phyloP scores from a whole-genome alignment of 73 alveolate genomes.

The Paraurostyla sp. region DNA sequence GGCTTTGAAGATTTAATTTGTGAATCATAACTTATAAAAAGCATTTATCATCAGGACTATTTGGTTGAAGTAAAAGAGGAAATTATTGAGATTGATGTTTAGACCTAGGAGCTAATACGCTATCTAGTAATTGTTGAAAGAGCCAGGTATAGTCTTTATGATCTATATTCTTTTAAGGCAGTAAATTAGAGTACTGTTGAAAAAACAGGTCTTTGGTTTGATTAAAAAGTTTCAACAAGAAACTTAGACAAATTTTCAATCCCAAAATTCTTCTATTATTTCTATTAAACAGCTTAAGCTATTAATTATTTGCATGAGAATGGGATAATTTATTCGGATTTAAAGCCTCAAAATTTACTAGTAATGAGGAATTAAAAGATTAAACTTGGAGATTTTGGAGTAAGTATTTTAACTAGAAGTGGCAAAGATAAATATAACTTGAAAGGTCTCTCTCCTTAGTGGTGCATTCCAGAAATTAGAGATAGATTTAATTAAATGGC shows the following conservation, averaged over 20 bases:
- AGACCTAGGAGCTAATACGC: neutral
- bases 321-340: constrained; percentile 20
- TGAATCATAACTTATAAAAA: constrained; percentile 41
- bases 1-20: constrained; percentile 47
- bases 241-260: constrained; percentile 13
- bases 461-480: constrained; percentile 58
- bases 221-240: neutral
- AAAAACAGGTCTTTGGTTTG: constrained; percentile 34
- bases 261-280: constrained; percentile 35
- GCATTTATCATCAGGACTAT: constrained; percentile 27
- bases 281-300: constrained; percentile 22
- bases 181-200: neutral
- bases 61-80: constrained; percentile 46
- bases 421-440: neutral
- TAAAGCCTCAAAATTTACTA: constrained; percentile 46
- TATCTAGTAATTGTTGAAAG: constrained; percentile 45
- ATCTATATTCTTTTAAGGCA: constrained; percentile 44
- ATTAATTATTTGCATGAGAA: neutral
- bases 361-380: constrained; percentile 45
- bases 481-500: neutral
- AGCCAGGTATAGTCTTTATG: constrained; percentile 35
- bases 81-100: constrained; percentile 20
- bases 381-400: constrained; percentile 54
- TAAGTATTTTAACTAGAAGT: neutral
- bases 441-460: constrained; percentile 40